Evolutionary conservation across 192 early-diverging fungal genomes (phyloP), one percentile per base, ranked within the genome.

Genomic region (Allomyces arbusculus): DNA sequence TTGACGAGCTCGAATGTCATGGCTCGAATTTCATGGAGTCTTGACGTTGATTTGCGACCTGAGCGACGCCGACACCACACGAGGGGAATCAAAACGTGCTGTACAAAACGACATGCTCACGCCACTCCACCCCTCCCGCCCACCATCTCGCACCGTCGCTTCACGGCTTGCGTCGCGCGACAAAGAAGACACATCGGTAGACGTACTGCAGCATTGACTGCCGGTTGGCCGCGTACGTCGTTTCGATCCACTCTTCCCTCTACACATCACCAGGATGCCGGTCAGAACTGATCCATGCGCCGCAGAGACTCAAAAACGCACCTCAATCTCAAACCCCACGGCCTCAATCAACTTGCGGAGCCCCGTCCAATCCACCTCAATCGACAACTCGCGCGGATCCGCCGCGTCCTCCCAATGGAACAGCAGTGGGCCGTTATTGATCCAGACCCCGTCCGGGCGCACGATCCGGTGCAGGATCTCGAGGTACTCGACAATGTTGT

Each of bases 331-430:
- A 73, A 95, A 95, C 9, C 89, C 88, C n/a, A 86, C 70, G 28
- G 72, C 76, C 25, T 74, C 66, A 24, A 77, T 78, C 19, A 86
- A 67, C 7, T 76, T 69, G 64, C 86, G 72, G 43, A 98, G 79
- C 67, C 96, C 90, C 45, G 94, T 87, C 62, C 91, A 76, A 28
- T 81, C 89, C 25, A 95, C 72, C 72, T 99, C 95, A 61, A 99
- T 82, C 12, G 91, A 92, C 24, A 80, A 73, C 65, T 95, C 89
- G 58, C 76, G 33, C 33, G 33, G 33, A 40, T 40, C 80, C 20
- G 74, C 77, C 44, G 85, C 82, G 44, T 92, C 91, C 71, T 97
- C 92, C 76, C 89, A 97, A 69, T 97, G 92, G 79, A 91, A 97
- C 14, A 94, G 77, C 64, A 93, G 75, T 5, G 94, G 95, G 7